These are phyloP conservation scores for Diversispora epigaea DNA, from an alignment of 192 early-diverging fungal genomes.

Conservation along the genomic window DNA sequence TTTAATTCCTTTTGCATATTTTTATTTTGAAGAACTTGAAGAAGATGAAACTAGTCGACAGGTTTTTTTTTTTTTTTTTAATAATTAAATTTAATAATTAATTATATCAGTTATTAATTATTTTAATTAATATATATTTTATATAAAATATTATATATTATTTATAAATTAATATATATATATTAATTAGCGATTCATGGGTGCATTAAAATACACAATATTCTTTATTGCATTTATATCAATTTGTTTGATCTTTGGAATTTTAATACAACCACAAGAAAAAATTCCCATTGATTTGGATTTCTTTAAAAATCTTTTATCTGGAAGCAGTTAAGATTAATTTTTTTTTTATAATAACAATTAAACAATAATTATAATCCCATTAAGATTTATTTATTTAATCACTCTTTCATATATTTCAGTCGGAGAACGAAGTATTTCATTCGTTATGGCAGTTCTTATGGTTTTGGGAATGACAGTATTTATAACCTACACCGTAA, in stretches of 20 bases:
- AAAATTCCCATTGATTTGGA: constrained; percentile 46
- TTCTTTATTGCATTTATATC: constrained; percentile 52
- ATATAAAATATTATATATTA: background rate
- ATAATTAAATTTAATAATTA: too few species aligned
- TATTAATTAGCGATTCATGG: constrained; percentile 37
- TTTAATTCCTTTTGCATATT: constrained; percentile 62
- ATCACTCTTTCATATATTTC: too few species aligned
- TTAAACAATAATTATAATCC: background rate
- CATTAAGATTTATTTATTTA: background rate
- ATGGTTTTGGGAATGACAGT: constrained; percentile 53
- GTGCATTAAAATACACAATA: constrained; percentile 56
- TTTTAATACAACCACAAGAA: constrained; percentile 48
- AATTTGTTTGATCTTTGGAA: constrained; percentile 47
- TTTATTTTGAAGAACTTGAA: constrained; percentile 60
- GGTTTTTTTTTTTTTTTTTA: too few species aligned
- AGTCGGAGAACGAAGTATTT: constrained; percentile 12
- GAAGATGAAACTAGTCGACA: constrained; percentile 41
- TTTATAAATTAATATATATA: background rate
- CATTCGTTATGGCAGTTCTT: constrained; percentile 52
- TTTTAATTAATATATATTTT: too few species aligned
- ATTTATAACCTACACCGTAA: constrained; percentile 58
- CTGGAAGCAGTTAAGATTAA: constrained; percentile 46
- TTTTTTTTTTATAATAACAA: background rate
- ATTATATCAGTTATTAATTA: too few species aligned
- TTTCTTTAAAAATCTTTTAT: constrained; percentile 51